Evolutionary conservation across 257 asterid genomes (phyloP).

Genomic region (Ophiorrhiza pumila): DNA sequence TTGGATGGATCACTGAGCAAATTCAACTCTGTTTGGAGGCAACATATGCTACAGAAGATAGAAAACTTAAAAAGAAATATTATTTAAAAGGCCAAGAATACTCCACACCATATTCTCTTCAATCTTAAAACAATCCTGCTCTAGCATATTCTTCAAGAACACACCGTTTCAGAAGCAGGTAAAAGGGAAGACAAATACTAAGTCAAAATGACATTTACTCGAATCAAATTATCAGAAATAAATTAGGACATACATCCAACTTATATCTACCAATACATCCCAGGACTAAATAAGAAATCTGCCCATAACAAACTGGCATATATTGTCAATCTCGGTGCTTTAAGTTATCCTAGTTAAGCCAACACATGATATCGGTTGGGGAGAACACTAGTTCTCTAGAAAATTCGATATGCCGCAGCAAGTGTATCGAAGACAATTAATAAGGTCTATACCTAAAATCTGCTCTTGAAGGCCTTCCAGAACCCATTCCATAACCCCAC

Average conservation of each 20-base stretch:
- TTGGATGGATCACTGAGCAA: too few relatives aligned
- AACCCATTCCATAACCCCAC: conserved; percentile 94
- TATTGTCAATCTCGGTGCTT: not conserved
- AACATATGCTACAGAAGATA: too few relatives aligned
- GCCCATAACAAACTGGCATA: not conserved
- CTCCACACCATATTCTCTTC: too few relatives aligned
- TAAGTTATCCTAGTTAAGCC: not conserved
- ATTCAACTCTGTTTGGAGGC: too few relatives aligned
- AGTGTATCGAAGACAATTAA: conserved; percentile 20
- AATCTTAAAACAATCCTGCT: too few relatives aligned
- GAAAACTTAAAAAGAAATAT: too few relatives aligned
- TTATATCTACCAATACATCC: not conserved
- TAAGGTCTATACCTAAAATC: conserved; percentile 89
- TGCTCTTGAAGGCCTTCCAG: conserved; percentile 76
- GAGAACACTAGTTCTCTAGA: not conserved
- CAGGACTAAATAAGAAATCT: not conserved
- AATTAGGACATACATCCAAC: not conserved
- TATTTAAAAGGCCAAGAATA: too few relatives aligned
- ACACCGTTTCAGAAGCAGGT: not conserved
- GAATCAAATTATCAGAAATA: not conserved
- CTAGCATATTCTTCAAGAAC: not conserved
- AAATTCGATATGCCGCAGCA: not conserved
- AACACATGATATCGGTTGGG: not conserved
- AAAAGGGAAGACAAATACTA: not conserved
- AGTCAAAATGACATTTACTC: not conserved